Percentiles rank a stretch among this genome's conserved stretches.
Evolutionary conservation across 768 basidiomycete species (phyloP).

Genomic region (Suillus brevipes): DNA sequence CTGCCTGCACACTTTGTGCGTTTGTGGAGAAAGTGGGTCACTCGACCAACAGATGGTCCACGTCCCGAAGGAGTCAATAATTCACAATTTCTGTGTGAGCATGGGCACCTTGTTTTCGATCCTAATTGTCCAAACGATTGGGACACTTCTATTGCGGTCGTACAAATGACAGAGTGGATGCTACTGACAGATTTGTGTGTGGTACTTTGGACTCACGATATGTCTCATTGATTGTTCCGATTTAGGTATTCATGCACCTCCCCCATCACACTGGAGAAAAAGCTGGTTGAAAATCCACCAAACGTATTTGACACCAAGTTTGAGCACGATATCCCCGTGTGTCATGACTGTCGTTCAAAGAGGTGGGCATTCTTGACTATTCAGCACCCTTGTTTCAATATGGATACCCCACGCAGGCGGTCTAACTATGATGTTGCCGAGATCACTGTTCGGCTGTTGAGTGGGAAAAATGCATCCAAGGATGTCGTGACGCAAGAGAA

Average conservation of each 20-base stretch:
- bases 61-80: constrained; percentile 70
- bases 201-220: constrained; percentile 11
- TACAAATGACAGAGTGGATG: constrained; percentile 68
- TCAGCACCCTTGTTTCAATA: constrained; percentile 12
- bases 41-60: constrained; percentile 49
- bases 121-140: constrained; percentile 61
- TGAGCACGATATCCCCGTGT: constrained; percentile 53
- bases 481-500: constrained; percentile 21
- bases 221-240: constrained; percentile 20
- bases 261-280: constrained; percentile 49
- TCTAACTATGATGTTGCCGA: constrained; percentile 59
- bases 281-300: constrained; percentile 22
- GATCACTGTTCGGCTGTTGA: constrained; percentile 54
- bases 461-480: constrained; percentile 33
- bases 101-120: constrained; percentile 63
- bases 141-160: constrained; percentile 54
- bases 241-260: constrained; percentile 60
- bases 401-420: constrained; percentile 21
- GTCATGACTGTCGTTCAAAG: constrained; percentile 58
- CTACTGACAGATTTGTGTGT: constrained; percentile 58
- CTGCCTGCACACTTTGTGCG: constrained; percentile 63
- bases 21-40: constrained; percentile 70
- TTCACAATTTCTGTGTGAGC: constrained; percentile 63
- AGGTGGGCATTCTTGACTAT: constrained; percentile 41
- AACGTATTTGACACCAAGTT: constrained; percentile 39